Base-by-base conservation (phyloP, 2,329 filamentous ascomycete species). In the Pestalotiopsis sp. region DNA sequence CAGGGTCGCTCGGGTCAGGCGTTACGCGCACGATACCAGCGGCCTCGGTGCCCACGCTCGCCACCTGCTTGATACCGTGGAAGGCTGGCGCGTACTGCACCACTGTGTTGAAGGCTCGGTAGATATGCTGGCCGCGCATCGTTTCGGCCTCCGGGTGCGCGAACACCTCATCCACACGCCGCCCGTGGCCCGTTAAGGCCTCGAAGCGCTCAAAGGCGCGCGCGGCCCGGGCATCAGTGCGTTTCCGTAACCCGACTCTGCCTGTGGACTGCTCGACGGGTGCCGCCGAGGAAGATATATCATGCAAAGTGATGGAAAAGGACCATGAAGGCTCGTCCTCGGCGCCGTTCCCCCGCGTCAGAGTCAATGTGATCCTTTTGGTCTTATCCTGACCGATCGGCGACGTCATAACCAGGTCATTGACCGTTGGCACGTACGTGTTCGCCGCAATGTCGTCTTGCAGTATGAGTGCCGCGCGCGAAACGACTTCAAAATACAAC, bases 71-170 rank as follows among this genome's bases (percentile, higher is more conserved):
- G 39, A 78, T 70, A 3, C 77, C 75, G 5, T 68, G 71, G 67
- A 73, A 79, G 2, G 68, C 17, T 3, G 71, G 66, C 2, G 67
- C 71, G 66, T 76, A 79, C 65, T 75, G 65, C 3, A 78, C 74
- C 35, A 80, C 71, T 10, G 73, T 67, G 4, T 63, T 68, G 52
- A 81, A 77, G 0, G 74, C 73, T 5, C 72, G 71, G 64, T 81
- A 81, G 9, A 80, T 74, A 65, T 75, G 75, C 1, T 72, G 72
- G 2, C 77, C 77, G 64, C 75, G 74, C 59, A 80, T 74, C n/a
- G 73, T 74, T 55, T 78, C 77, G 1, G 69, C 71, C 2, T 77
- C 69, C 1, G 69, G 66, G 24, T 70, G 66, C 3, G 70, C 56
- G 9, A 78, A 64, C 24, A 79, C 20, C 14, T 69, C 55, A 14